Evolutionary conservation across 2,329 filamentous ascomycete genomes (phyloP).

Genomic region (Trichophyton equinum): DNA sequence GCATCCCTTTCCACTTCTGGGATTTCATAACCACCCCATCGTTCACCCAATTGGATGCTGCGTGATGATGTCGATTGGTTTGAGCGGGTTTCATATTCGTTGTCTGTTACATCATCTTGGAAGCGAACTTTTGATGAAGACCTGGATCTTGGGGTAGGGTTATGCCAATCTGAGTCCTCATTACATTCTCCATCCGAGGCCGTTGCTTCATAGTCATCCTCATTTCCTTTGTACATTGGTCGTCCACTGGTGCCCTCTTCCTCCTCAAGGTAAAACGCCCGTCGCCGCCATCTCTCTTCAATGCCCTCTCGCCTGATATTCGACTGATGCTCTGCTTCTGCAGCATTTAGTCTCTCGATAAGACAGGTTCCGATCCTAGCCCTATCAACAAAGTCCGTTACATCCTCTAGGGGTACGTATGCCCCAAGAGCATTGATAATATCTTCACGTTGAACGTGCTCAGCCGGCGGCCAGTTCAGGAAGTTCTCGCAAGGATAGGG

Average conservation of each 20-base stretch:
- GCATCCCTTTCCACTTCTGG: slow-evolving; percentile 70
- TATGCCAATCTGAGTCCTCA: slow-evolving; percentile 21
- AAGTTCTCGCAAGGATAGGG: slow-evolving; percentile 20
- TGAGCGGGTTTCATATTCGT: slow-evolving; percentile 58
- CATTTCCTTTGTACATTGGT: slow-evolving; percentile 43
- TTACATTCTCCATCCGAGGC: slow-evolving; percentile 24
- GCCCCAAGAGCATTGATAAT: slow-evolving; percentile 32
- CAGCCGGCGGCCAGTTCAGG: slow-evolving; percentile 29
- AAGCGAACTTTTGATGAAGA: slow-evolving; percentile 72
- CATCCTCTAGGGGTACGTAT: slow-evolving; percentile 30
- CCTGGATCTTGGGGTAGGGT: slow-evolving; percentile 46
- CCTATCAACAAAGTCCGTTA: slow-evolving; percentile 32
- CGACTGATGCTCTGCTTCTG: slow-evolving; percentile 27
- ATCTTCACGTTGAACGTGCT: slow-evolving; percentile 30
- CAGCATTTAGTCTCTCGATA: slow-evolving; percentile 24
- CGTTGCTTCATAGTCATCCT: slow-evolving; percentile 46
- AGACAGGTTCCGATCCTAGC: slow-evolving; percentile 28
- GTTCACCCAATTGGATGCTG: slow-evolving; percentile 52
- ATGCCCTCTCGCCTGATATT: slow-evolving; percentile 34
- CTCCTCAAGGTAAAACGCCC: slow-evolving; percentile 72
- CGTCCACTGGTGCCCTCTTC: slow-evolving; percentile 63
- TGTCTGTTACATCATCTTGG: slow-evolving; percentile 51
- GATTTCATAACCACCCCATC: slow-evolving; percentile 67
- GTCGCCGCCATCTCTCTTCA: slow-evolving; percentile 60
- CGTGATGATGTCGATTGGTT: slow-evolving; percentile 62